Percentiles rank a stretch among this genome's conserved stretches.
Evolutionary conservation across 2,329 filamentous ascomycete species (phyloP).

Genomic region (Aspergillus caelatus): DNA sequence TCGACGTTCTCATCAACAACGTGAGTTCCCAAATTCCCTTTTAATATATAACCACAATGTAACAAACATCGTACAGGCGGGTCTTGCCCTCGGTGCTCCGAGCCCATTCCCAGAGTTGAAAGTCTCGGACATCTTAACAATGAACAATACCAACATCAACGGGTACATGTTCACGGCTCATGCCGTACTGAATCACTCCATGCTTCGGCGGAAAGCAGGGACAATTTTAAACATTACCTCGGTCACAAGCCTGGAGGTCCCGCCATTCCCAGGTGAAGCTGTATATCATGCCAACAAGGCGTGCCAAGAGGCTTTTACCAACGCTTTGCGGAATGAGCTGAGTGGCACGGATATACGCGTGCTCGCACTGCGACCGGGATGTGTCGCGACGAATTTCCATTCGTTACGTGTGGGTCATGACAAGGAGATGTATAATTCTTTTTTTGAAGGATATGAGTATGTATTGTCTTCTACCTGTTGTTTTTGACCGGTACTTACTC

Average conservation of each 20-base stretch:
- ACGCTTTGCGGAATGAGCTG: conserved; percentile 53
- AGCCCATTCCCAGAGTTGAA: conserved; percentile 45
- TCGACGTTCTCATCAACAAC: conserved; percentile 54
- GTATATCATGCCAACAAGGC: conserved; percentile 55
- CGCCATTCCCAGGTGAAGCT: conserved; percentile 53
- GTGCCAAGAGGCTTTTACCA: conserved; percentile 53
- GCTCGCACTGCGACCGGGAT: conserved; percentile 49
- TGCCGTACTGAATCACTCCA: conserved; percentile 48
- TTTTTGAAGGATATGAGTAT: conserved; percentile 49
- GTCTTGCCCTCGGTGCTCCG: conserved; percentile 52
- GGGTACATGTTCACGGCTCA: conserved; percentile 53
- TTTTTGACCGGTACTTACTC: neutral
- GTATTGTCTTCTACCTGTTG: neutral
- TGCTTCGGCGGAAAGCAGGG: conserved; percentile 43
- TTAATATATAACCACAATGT: neutral
- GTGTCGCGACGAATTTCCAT: conserved; percentile 55
- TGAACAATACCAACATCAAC: conserved; percentile 53
- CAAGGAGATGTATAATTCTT: conserved; percentile 44
- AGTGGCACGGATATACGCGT: conserved; percentile 52
- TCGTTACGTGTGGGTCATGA: conserved; percentile 50
- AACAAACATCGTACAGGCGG: conserved; percentile 34
- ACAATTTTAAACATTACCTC: conserved; percentile 55
- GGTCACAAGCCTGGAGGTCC: conserved; percentile 50
- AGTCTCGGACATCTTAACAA: conserved; percentile 47
- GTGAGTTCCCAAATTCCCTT: conserved; percentile 11